Evolutionary conservation across 2,329 filamentous ascomycete genomes (phyloP), one percentile per base, ranked within the genome.

Genomic region (Ramularia collo-cygni): DNA sequence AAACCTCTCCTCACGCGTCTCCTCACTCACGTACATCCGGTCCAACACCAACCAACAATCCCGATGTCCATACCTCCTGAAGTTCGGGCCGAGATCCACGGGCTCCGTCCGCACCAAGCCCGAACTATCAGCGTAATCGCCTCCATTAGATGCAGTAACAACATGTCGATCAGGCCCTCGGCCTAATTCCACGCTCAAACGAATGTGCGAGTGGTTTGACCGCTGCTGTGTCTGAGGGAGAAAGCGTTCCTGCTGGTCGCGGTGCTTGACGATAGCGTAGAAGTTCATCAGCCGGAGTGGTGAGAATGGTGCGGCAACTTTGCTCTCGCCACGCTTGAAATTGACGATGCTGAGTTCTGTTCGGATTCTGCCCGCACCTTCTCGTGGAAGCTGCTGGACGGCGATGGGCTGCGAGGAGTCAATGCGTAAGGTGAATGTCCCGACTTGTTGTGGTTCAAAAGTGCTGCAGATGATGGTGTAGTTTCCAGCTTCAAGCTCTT

Each of bases 401-500:
- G 62, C 54, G 27, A 80, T 73, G 0, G 73, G 68, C 2, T 66
- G 59, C 38, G 74, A 77, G 24, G 83, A 81, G 33, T 81, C 79
- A n/a, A 95, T 72, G 41, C 79, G 77, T 7, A 98, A 70, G 1
- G 73, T 77, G 56, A 93, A 96, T 35, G 73, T 71, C 3, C 83
- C 85, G 1, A 77, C 69, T 56, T 93, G 85, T 7, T 82, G 83
- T 0, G 82, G 74, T 47, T 94, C 87, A 60, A 93, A 96, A 0
- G 90, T 94, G 2, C 87, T 95, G 59, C 84, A 90, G 5, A 95
- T 83, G 40, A 95, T 73, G 0, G 86, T 95, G 62, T 96, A 98
- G 0, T 72, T 72, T 0, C 90, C 90, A 1, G 77, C 67, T 28
- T 80, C 77, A 13, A 95, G 66, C 14, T 67, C 56, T 55, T 61